Percentiles rank a stretch among this genome's conserved stretches.
Evolutionary conservation across 352 stramenopile species (phyloP).

Genomic region (Phytophthora chlamydospora): DNA sequence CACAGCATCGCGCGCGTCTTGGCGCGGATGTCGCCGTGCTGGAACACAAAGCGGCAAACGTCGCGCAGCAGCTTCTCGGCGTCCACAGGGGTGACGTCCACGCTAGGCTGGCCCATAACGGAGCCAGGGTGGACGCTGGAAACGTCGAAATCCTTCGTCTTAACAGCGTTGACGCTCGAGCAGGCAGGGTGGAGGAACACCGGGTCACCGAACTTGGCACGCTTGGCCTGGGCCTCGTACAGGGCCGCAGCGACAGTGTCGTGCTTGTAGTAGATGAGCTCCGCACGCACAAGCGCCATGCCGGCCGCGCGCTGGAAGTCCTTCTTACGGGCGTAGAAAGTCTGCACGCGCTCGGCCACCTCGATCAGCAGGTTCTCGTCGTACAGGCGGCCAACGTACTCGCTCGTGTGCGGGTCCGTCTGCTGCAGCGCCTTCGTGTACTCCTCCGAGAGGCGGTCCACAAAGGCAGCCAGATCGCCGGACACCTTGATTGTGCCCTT

Average conservation of each 20-base stretch:
- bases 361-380: conserved; percentile 94
- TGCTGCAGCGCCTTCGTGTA: conserved; percentile 99
- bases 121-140: conserved; percentile 78
- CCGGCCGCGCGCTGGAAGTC: conserved; percentile 81
- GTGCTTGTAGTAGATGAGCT: conserved; percentile 98
- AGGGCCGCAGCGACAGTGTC: conserved; percentile 90
- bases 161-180: conserved; percentile 55
- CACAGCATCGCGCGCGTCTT: conserved; percentile 98
- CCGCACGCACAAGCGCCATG: conserved; percentile 92
- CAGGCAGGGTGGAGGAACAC: conserved; percentile 89
- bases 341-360: conserved; percentile 86
- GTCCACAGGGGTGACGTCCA: conserved; percentile 63
- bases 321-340: conserved; percentile 90
- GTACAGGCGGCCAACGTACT: conserved; percentile 94
- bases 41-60: conserved; percentile 94
- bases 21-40: conserved; percentile 91
- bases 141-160: conserved; percentile 61
- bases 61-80: conserved; percentile 87
- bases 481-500: conserved; percentile 90
- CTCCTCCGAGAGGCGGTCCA: conserved; percentile 96
- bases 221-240: conserved; percentile 80
- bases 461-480: conserved; percentile 87
- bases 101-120: conserved; percentile 69
- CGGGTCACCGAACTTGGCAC: conserved; percentile 85
- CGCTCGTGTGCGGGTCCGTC: conserved; percentile 95